Conservation (phyloP, 2,329 filamentous ascomycete genomes). For the Chrysoporthe cubensis region DNA sequence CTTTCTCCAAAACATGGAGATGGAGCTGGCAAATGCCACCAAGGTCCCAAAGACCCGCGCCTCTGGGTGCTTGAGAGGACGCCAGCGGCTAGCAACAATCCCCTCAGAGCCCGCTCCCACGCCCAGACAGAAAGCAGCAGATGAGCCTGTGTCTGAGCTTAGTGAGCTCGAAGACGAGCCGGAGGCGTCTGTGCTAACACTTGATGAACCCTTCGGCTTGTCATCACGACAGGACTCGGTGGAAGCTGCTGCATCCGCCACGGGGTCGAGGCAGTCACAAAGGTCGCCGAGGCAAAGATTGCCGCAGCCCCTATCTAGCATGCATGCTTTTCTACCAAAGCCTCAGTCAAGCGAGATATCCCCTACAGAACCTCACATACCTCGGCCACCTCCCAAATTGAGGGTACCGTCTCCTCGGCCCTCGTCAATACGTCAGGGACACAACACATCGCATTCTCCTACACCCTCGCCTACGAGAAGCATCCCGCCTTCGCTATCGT, state of each 20-base stretch:
- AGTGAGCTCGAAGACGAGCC: conserved; percentile 57
- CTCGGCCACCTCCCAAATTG: background rate
- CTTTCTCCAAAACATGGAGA: conserved; percentile 47
- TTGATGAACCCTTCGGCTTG: background rate
- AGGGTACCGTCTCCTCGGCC: conserved; percentile 4
- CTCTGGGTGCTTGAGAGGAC: conserved; percentile 26
- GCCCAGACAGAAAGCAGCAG: conserved; percentile 28
- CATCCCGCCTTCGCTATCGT: conserved; percentile 21
- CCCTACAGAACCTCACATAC: conserved; percentile 8
- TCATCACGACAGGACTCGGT: background rate
- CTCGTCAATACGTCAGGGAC: background rate
- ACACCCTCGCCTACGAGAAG: background rate
- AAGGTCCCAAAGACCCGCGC: conserved; percentile 32
- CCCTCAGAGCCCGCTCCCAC: conserved; percentile 5
- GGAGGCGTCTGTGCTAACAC: conserved; percentile 27
- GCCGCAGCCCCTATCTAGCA: conserved; percentile 20
- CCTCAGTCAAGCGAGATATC: conserved; percentile 17
- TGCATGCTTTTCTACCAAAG: conserved; percentile 22
- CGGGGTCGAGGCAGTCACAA: background rate
- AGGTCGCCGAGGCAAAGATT: conserved; percentile 2
- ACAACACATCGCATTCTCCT: background rate
- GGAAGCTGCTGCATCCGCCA: background rate
- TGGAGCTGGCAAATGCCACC: conserved; percentile 43
- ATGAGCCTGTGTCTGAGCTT: conserved; percentile 51
- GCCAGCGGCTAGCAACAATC: background rate